Conservation (phyloP, 2,329 filamentous ascomycete genomes). For the Aspergillus sp. region DNA sequence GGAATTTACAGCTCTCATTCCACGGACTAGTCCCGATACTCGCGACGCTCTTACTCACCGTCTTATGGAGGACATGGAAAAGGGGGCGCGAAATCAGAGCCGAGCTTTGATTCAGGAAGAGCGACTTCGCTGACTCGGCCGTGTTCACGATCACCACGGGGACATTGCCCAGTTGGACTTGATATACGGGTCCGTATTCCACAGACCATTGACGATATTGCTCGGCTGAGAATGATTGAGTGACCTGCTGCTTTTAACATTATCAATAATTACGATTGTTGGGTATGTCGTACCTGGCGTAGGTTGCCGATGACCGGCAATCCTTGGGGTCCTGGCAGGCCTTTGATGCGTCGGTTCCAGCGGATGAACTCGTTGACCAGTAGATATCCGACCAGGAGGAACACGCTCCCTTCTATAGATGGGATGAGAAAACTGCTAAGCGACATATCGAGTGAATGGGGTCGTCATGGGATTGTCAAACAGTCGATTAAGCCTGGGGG, state of each 20-base stretch:
- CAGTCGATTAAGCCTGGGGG: background rate
- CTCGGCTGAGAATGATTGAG: background rate
- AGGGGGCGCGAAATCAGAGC: background rate
- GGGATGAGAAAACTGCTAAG: background rate
- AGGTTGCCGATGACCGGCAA: background rate
- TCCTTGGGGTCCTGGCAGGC: background rate
- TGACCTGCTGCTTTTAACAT: background rate
- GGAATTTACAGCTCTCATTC: constrained; percentile 4
- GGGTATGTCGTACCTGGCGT: background rate
- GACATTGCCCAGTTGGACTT: background rate
- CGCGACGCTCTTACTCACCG: constrained; percentile 1
- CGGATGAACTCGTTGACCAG: background rate
- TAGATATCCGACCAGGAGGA: background rate
- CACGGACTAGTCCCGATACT: constrained; percentile 2
- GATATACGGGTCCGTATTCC: background rate
- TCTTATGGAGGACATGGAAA: background rate
- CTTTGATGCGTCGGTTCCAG: background rate
- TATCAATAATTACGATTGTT: too few relatives aligned
- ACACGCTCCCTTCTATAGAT: background rate
- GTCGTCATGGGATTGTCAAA: background rate
- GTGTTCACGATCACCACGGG: background rate
- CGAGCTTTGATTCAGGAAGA: background rate
- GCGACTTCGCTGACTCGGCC: background rate
- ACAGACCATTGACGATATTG: background rate
- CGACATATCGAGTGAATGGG: background rate